A percentile compares a stretch with the other conserved stretches of the same genome.
These are phyloP conservation scores for Claviceps capensis DNA, from an alignment of 2,329 filamentous ascomycete species.

Conservation along the genomic window DNA sequence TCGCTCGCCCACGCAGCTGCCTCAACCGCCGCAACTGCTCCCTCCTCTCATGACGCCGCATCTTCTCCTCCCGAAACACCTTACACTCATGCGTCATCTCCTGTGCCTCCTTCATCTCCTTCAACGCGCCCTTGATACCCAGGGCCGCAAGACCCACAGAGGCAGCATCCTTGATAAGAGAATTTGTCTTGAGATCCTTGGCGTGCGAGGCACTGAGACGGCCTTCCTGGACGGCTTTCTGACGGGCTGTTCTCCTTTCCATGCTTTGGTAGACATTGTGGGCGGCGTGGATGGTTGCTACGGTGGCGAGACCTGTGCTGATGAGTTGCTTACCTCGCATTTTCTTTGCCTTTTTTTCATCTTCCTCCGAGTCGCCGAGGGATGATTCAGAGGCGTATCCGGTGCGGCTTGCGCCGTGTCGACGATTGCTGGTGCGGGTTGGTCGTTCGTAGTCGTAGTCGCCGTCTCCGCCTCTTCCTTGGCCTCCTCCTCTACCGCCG, in stretches of 20 bases:
- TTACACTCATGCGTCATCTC: constrained; percentile 34
- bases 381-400: constrained; percentile 38
- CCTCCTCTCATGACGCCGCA: constrained; percentile 34
- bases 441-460: constrained; percentile 36
- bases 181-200: constrained; percentile 42
- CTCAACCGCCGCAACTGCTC: constrained; percentile 19
- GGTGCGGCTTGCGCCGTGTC: constrained; percentile 25
- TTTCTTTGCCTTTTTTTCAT: constrained; percentile 39
- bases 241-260: constrained; percentile 39
- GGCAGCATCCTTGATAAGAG: constrained; percentile 43
- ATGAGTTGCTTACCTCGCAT: constrained; percentile 50
- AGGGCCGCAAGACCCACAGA: constrained; percentile 44
- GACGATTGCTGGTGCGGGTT: constrained; percentile 24
- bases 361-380: constrained; percentile 43
- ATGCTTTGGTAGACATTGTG: constrained; percentile 45
- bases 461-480: constrained; percentile 15
- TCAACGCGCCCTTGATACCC: constrained; percentile 42
- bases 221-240: constrained; percentile 40
- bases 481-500: constrained; percentile 16
- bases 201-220: constrained; percentile 36
- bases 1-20: neutral
- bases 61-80: constrained; percentile 36
- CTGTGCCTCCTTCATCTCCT: constrained; percentile 41
- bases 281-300: constrained; percentile 47
- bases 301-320: constrained; percentile 40